phyloP scores from a whole-genome alignment of 139 green algal genomes.

The Chara braunii region DNA sequence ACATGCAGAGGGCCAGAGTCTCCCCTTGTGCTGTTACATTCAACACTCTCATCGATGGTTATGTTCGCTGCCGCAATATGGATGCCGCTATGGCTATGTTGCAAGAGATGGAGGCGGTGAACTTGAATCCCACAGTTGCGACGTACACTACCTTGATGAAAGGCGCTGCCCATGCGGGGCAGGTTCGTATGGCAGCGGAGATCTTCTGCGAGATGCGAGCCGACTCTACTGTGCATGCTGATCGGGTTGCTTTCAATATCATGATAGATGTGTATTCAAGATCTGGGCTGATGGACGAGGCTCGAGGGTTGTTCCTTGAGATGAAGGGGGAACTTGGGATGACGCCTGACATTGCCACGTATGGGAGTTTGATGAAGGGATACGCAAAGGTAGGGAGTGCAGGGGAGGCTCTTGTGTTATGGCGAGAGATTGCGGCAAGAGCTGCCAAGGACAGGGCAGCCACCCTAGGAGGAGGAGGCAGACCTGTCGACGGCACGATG shows the following conservation, averaged over 20 bases:
- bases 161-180: background rate
- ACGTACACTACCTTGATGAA: slow-evolving; percentile 21
- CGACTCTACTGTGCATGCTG: background rate
- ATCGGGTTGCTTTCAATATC: background rate
- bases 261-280: background rate
- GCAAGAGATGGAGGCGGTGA: background rate
- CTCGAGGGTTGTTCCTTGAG: background rate
- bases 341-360: background rate
- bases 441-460: background rate
- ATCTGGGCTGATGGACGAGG: background rate
- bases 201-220: slow-evolving; percentile 5
- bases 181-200: background rate
- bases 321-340: background rate
- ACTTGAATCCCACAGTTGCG: no score
- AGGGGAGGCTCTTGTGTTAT: slow-evolving; percentile 17
- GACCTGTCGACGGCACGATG: no score
- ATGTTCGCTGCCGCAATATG: background rate
- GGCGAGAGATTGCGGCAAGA: slow-evolving; percentile 14
- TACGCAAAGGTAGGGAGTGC: slow-evolving; percentile 9
- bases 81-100: background rate
- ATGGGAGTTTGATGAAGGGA: slow-evolving; percentile 2
- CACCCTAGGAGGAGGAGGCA: background rate
- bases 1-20: background rate
- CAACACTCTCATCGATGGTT: slow-evolving; percentile 22
- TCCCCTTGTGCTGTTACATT: background rate